Base-by-base conservation (phyloP, 2,329 filamentous ascomycete species). In the Onygena corvina region DNA sequence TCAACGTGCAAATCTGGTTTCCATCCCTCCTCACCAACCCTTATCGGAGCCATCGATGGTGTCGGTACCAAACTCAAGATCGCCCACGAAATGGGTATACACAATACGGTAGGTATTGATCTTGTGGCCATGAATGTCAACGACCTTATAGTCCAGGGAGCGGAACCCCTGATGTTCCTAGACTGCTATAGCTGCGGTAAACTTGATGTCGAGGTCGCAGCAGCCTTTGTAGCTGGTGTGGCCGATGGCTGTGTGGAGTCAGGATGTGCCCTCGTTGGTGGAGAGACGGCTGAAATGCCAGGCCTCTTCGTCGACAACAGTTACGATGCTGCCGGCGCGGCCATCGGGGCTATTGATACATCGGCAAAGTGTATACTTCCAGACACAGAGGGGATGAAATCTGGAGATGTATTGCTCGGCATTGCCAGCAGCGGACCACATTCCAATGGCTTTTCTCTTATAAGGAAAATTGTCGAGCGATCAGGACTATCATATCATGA, bases 41-140 rank as follows among this genome's bases (percentile, higher is more conserved):
- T 96, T 21, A 86, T 96, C n/a, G 86, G 86, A 49, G 89, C 88
- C 52, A 96, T 95, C 56, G 92, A 98, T 63, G 92, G 92, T 47
- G 88, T 96, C 31, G 92, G 90, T 52, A 96, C 90, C 45, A 96
- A 96, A 72, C 82, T 96, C 59, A 93, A 93, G 76, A 86, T 98
- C 60, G 92, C 92, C 0, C 90, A 95, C 64, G 79, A 81, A 9
- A 85, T 93, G 71, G 77, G 81, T 59, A 87, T 93, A 69, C 92
- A 95, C 68, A 82, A 90, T 66, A 94, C 89, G 2, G 90, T 98
- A 8, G 92, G 92, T 53, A 88, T 98, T 59, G 92, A 98, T 64
- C 77, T 98, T 30, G 92, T 98, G 3, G 92, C 92, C 57, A 96
- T 96, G 90, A 96, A 95, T 66, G 92, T 96, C 63, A 98, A 98